These are phyloP conservation scores for Vitis rotundifolia DNA, from an alignment of 164 flowering plant species.

Conservation along the genomic window DNA sequence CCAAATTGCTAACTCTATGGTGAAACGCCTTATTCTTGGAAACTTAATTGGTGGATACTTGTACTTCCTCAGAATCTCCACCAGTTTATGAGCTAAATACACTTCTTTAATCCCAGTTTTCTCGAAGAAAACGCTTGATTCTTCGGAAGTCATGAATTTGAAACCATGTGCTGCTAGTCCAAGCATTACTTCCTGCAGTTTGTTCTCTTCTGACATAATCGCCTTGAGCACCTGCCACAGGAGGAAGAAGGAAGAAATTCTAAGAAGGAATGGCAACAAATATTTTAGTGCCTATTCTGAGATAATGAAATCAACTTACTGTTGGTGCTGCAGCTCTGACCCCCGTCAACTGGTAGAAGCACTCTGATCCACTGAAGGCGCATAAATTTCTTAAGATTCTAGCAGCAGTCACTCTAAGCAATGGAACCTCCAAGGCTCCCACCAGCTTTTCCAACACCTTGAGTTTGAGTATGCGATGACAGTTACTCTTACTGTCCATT, in stretches of 20 bases:
- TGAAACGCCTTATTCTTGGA: conserved; percentile 82
- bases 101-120: conserved; percentile 42
- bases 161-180: conserved; percentile 77
- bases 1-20: conserved; percentile 77
- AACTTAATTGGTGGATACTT: conserved; percentile 54
- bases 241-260: not conserved
- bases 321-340: conserved; percentile 59
- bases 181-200: conserved; percentile 80
- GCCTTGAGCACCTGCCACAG: conserved; percentile 63
- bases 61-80: conserved; percentile 53
- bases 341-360: conserved; percentile 44
- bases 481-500: conserved; percentile 66
- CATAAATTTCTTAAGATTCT: conserved; percentile 80
- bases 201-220: conserved; percentile 62
- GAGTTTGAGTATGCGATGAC: conserved; percentile 56
- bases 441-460: conserved; percentile 48
- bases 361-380: conserved; percentile 48
- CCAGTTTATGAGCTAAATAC: conserved; percentile 47
- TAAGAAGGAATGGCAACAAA: too few species aligned
- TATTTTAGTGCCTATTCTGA: not conserved
- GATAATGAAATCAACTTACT: conserved; percentile 44
- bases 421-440: conserved; percentile 46
- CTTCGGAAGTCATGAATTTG: conserved; percentile 53
- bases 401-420: conserved; percentile 61
- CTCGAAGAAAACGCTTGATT: conserved; percentile 44